phyloP scores from a whole-genome alignment of 257 asterid species.

The Handroanthus guayacan region DNA sequence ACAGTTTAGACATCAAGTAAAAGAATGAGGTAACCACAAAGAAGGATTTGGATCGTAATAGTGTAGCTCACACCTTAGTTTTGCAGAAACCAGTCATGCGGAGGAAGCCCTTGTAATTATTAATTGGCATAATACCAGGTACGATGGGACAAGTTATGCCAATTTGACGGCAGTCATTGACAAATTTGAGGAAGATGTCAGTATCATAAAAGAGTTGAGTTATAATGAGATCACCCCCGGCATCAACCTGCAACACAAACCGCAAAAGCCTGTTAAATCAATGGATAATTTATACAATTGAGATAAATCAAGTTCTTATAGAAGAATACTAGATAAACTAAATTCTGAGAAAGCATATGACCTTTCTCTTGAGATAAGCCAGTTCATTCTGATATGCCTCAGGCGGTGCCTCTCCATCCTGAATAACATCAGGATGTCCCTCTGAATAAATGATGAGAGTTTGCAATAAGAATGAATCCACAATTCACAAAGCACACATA shows the following conservation, averaged over 20 bases:
- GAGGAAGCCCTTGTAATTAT: constrained; percentile 93
- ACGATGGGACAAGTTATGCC: constrained; percentile 95
- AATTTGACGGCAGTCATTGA: constrained; percentile 90
- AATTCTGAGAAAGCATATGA: constrained; percentile 20
- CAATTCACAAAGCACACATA: not conserved
- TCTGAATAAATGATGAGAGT: constrained; percentile 51
- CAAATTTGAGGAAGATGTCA: constrained; percentile 92
- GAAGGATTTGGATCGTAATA: constrained; percentile 8
- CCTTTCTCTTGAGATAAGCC: constrained; percentile 86
- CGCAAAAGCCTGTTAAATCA: constrained; percentile 29
- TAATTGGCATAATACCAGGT: constrained; percentile 99
- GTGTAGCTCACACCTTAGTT: constrained; percentile 70
- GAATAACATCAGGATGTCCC: constrained; percentile 96
- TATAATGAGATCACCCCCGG: constrained; percentile 90
- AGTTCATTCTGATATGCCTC: constrained; percentile 83
- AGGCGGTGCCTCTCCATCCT: constrained; percentile 66
- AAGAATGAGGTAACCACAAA: constrained; percentile 30
- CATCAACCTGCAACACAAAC: constrained; percentile 78
- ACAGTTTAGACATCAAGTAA: constrained; percentile 22
- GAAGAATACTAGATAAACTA: not conserved
- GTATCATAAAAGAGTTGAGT: constrained; percentile 98
- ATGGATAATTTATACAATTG: not conserved
- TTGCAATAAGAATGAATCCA: constrained; percentile 25
- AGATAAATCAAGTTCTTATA: constrained; percentile 19
- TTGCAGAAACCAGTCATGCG: constrained; percentile 99